A percentile compares a stretch with the other conserved stretches of the same genome.
Conservation (phyloP, 768 basidiomycete genomes). For the Dacryopinax primogenitus region DNA sequence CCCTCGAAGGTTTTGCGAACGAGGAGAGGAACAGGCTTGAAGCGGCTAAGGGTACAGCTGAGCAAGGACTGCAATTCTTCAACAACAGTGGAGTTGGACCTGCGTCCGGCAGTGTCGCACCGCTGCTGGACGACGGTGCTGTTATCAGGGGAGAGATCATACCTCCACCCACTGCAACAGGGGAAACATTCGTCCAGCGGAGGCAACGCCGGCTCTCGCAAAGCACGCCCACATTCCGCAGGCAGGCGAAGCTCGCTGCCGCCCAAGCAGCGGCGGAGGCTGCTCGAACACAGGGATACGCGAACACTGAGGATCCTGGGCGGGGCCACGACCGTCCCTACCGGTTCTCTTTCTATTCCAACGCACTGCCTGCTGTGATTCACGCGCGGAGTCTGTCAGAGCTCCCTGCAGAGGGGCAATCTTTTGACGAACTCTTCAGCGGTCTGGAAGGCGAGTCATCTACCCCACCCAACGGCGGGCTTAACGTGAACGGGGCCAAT, state of each 20-base stretch:
- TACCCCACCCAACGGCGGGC: not conserved
- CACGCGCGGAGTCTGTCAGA: slow-evolving; percentile 88
- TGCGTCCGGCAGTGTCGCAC: not conserved
- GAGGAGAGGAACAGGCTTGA: slow-evolving; percentile 57
- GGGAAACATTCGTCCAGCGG: slow-evolving; percentile 28
- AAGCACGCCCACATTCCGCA: slow-evolving; percentile 51
- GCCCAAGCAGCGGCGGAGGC: slow-evolving; percentile 52
- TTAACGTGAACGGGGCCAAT: slow-evolving; percentile 5
- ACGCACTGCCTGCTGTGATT: slow-evolving; percentile 79
- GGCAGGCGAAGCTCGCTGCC: slow-evolving; percentile 71
- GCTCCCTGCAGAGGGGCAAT: slow-evolving; percentile 84
- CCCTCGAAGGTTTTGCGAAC: slow-evolving; percentile 64
- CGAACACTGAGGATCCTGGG: slow-evolving; percentile 13
- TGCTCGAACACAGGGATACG: slow-evolving; percentile 20
- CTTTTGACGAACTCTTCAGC: slow-evolving; percentile 78
- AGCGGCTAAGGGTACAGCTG: slow-evolving; percentile 35
- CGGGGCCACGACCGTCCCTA: slow-evolving; percentile 70
- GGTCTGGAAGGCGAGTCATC: slow-evolving; percentile 20
- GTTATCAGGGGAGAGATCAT: not conserved
- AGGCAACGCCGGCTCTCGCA: slow-evolving; percentile 82
- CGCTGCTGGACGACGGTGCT: slow-evolving; percentile 10
- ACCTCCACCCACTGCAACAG: slow-evolving; percentile 19
- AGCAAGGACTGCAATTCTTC: slow-evolving; percentile 11
- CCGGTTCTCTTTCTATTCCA: slow-evolving; percentile 97
- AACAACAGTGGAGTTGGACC: slow-evolving; percentile 10